Evolutionary conservation across 164 flowering plant species (phyloP), one percentile per base, ranked within the genome.

Genomic region (Vitis labrusca): DNA sequence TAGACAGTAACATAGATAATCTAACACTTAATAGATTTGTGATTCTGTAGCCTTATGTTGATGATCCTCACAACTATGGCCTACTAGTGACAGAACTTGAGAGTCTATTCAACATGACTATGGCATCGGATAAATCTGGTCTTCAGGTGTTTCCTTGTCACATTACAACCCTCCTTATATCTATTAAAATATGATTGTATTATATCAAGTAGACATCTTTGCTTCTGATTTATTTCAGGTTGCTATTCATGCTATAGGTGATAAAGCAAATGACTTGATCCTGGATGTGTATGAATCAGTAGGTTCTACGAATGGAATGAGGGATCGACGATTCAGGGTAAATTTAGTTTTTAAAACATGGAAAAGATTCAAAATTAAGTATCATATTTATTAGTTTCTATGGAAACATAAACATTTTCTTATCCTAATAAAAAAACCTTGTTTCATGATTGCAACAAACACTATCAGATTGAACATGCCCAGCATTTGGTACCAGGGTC

Each of bases 241-340:
- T 79, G 91, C 97, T 50, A 80, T 93, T 69, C 99, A 95, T 87
- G 98, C 98, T 44, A 95, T 95, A 70, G 99, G 99, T 30, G 99
- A 95, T 73, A 90, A 59, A 73, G 96, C 99, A 69, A 95, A 95
- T 84, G 94, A 90, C 76, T 54, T 89, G 79, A 72, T 95, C 64
- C 83, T 95, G 74, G 90, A 90, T 76, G 72, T 93, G 72, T 86
- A 87, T 73, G 79, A 83, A 27, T 81, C 90, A 59, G 84, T 89
- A 47, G 77, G 67, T 16, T 70, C 90, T 61, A 61, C 73, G 51
- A 88, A 91, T 82, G 96, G 90, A 73, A 63, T 61, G 63, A 85
- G 86, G 69, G 96, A 95, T 70, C 71, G 97, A 73, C 88, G 99
- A 81, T 88, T 86, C 70, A 80, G 99, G 91, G 99, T 95, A 86